Conservation (phyloP, 768 basidiomycete genomes). For the Lactarius psammicola region DNA sequence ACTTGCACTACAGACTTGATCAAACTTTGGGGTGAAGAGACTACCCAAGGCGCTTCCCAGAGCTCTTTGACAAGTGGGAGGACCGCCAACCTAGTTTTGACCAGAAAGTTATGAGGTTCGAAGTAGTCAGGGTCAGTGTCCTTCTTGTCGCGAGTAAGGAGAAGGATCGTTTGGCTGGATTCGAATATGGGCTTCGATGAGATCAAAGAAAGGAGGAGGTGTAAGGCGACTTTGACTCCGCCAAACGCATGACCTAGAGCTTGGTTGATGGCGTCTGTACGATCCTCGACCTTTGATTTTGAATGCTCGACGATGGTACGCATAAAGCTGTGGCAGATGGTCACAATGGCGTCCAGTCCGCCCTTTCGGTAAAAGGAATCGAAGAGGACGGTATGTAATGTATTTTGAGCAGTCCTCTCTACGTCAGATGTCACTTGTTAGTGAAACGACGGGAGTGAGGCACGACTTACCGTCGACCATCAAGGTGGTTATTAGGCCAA, state of each 20-base stretch:
- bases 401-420: conserved; percentile 77
- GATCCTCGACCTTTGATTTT: conserved; percentile 51
- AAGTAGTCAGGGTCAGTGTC: conserved; percentile 78
- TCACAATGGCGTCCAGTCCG: conserved; percentile 68
- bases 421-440: conserved; percentile 20
- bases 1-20: conserved; percentile 73
- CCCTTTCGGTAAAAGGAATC: conserved; percentile 67
- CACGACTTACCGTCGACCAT: conserved; percentile 55
- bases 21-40: conserved; percentile 68
- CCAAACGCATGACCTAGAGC: conserved; percentile 75
- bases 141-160: conserved; percentile 73
- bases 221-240: conserved; percentile 77
- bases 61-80: conserved; percentile 65
- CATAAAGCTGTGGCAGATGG: conserved; percentile 54
- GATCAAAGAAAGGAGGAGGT: conserved; percentile 72
- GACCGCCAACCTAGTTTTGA: conserved; percentile 68
- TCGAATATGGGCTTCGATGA: conserved; percentile 82
- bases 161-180: conserved; percentile 73
- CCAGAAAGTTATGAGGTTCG: conserved; percentile 83
- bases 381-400: conserved; percentile 80
- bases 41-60: conserved; percentile 86
- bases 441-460: conserved; percentile 1
- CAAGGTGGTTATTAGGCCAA: conserved; percentile 50
- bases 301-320: conserved; percentile 55
- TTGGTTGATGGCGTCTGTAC: conserved; percentile 55